Base-by-base conservation (phyloP, 495 filamentous ascomycete species). In the Aspergillus cristatus region DNA sequence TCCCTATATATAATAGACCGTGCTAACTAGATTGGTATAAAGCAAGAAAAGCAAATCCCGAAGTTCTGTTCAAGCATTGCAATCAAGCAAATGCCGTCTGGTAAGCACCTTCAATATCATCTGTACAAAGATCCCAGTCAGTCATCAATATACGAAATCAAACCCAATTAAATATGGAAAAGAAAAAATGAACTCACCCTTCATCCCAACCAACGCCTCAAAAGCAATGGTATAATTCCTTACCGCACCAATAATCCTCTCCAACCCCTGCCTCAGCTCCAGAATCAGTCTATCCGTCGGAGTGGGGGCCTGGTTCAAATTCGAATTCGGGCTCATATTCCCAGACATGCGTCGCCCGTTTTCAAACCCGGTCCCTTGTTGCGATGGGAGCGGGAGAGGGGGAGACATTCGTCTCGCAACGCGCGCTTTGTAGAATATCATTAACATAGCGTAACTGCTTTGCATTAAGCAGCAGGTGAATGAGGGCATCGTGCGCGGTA, bases 381-480 rank as follows among this genome's bases (percentile, higher is more conserved):
- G n/a, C n/a, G n/a, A n/a, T n/a, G n/a, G n/a, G n/a, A n/a, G n/a
- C n/a, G n/a, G n/a, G n/a, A n/a, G n/a, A n/a, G n/a, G n/a, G n/a
- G 58, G 55, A 11, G 67, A 63, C 20, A 68, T 26, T 18, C 63
- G 69, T 12, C 68, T 72, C 34, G 64, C 63, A 12, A 71, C 60
- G 14, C 67, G 65, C 2, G 70, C 62, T 32, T 68, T 67, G 46
- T 67, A 65, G 40, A 58, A 67, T 1, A 66, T 51, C 74, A 79
- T 79, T 15, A 78, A 61, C 52, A 79, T 61, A 6, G 74, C 72
- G 42, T 79, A 79, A 41, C 70, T 75, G 31, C 70, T 69, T 46
- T 79, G 75, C 74, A 79, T 78, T 7, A 75, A 63, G 45, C 75
- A 79, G 42, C 72, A 77, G 13, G 75, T 72, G 40, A 78, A 78